Base-by-base conservation (phyloP, 805 yeast genomes). In the Suhomyces canberraensis region DNA sequence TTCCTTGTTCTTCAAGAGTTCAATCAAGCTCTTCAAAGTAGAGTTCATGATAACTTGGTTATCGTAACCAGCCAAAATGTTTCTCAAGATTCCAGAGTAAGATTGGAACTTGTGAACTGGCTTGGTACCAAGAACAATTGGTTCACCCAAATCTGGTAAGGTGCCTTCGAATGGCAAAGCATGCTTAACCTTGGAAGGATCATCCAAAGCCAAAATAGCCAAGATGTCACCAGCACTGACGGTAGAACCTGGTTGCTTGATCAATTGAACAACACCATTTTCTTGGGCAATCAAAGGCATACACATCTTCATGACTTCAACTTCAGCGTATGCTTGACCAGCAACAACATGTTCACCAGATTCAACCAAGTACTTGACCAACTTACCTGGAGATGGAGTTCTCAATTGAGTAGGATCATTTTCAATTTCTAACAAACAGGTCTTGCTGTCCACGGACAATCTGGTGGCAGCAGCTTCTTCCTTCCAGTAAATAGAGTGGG, bases 251-350 rank as follows among this genome's bases (percentile, higher is more conserved):
- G 98, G 98, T 69, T 93, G 98, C 65, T 93, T 91, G 58, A 93
- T 79, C 29, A 89, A 70, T 69, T 91, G 97, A 36, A 90, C 86
- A 40, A 76, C 72, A 75, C 99, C 99, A 54, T 85, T 84, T 62
- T 91, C 98, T 62, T 81, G 87, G 15, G 97, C 91, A 55, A 90
- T 70, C 53, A 93, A 75, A 34, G 98, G 97, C 97, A 93, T 93
- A 66, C 90, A 89, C 98, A 93, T 93, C 67, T 93, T 93, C 99
- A 93, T 93, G 49, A 93, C 98, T 69, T 93, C 99, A 40, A 93
- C 96, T 69, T 93, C 98, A 28, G 98, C 98, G 56, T 79, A 95
- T 31, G 97, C 81, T 67, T 91, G 95, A 43, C 98, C 98, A 42
- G 93, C 80, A 35, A 64, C 66, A 51, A 93, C 77, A 56, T 91